phyloP scores from a whole-genome alignment of 1,284 basidiomycete species.

The Ceratobasidium sp. region DNA sequence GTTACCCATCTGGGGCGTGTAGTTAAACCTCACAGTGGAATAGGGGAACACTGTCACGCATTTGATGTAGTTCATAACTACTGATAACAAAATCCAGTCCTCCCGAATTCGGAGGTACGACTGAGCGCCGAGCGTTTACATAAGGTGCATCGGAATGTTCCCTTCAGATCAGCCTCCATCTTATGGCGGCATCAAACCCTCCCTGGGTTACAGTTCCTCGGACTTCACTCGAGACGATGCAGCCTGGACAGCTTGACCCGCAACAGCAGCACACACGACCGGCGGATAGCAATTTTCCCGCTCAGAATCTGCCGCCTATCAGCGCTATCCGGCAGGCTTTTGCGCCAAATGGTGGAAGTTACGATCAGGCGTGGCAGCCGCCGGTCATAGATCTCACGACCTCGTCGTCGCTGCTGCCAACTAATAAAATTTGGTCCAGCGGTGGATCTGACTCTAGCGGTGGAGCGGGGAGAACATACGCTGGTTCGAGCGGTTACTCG shows the following conservation, averaged over 20 bases:
- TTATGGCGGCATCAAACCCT: not conserved
- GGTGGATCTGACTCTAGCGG: slow-evolving; percentile 16
- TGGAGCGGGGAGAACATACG: not conserved
- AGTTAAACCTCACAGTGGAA: too few species aligned
- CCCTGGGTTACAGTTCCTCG: not conserved
- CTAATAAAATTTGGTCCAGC: not conserved
- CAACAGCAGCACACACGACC: not conserved
- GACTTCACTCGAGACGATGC: slow-evolving; percentile 26
- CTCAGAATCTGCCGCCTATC: not conserved
- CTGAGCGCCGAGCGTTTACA: too few species aligned
- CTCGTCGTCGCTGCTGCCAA: not conserved
- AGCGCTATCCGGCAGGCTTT: not conserved
- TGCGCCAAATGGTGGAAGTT: not conserved
- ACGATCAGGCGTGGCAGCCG: slow-evolving; percentile 5
- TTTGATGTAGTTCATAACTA: too few species aligned
- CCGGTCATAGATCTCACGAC: not conserved
- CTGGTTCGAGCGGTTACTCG: not conserved
- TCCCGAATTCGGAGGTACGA: too few species aligned
- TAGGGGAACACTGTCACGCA: too few species aligned
- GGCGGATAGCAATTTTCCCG: not conserved
- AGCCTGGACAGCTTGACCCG: not conserved
- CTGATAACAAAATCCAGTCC: too few species aligned
- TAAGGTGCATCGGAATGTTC: too few species aligned
- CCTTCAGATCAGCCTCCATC: not conserved
- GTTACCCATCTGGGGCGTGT: too few species aligned